A percentile compares a stretch with the other conserved stretches of the same genome.
phyloP scores from a whole-genome alignment of 805 yeast species.

The Candida insectorum region DNA sequence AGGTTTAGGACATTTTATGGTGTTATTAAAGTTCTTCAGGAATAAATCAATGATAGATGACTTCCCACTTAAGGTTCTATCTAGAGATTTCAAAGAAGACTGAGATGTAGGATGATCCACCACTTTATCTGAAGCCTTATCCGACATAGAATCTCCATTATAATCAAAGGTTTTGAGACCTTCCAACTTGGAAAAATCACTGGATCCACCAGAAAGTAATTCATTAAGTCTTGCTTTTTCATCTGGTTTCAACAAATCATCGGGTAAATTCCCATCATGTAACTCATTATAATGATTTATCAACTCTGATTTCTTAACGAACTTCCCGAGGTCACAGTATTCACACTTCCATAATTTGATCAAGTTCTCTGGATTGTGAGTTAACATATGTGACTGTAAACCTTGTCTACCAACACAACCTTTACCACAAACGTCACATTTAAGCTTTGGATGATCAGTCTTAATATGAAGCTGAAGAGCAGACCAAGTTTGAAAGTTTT shows the following conservation, averaged over 20 bases:
- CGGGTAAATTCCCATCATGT: slow-evolving; percentile 43
- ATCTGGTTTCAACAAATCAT: slow-evolving; percentile 23
- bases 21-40: slow-evolving; percentile 33
- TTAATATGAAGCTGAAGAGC: slow-evolving; percentile 69
- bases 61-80: slow-evolving; percentile 13
- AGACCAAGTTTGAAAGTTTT: slow-evolving; percentile 66
- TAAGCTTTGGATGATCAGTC: slow-evolving; percentile 66
- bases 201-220: slow-evolving; percentile 1
- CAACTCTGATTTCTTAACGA: slow-evolving; percentile 55
- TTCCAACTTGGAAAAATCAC: too few species aligned
- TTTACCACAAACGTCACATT: slow-evolving; percentile 63
- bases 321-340: slow-evolving; percentile 46
- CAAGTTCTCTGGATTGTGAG: slow-evolving; percentile 53
- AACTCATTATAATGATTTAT: slow-evolving; percentile 51
- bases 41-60: slow-evolving; percentile 35
- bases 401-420: slow-evolving; percentile 73
- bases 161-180: background rate
- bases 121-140: slow-evolving; percentile 9
- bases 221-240: slow-evolving; percentile 4
- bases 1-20: slow-evolving; percentile 43
- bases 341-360: slow-evolving; percentile 68
- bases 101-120: slow-evolving; percentile 13
- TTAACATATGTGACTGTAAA: slow-evolving; percentile 65
- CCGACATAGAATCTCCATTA: too few species aligned
- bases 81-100: slow-evolving; percentile 8